These are phyloP conservation scores for Neoarthrinium moseri DNA, from an alignment of 2,329 filamentous ascomycete species.

Conservation along the genomic window DNA sequence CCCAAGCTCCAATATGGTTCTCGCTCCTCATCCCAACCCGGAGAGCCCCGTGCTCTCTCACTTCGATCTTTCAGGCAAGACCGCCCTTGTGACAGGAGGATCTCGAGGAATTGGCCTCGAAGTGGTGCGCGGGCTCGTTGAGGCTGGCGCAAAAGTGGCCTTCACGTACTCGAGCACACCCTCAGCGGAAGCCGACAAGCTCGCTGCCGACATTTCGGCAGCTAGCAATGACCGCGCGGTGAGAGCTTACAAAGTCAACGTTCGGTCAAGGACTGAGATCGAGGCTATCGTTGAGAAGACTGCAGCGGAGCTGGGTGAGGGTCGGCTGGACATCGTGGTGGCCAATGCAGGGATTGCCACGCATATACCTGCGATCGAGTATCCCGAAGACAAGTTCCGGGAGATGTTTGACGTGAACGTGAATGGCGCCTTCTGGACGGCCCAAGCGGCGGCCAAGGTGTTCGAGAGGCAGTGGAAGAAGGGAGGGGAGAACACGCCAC, in stretches of 20 bases:
- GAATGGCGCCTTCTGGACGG: conserved; percentile 41
- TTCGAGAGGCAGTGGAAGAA: conserved; percentile 32
- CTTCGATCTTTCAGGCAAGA: conserved; percentile 28
- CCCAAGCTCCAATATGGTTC: conserved; percentile 20
- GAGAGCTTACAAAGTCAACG: conserved; percentile 36
- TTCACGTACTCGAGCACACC: conserved; percentile 30
- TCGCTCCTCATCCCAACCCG: conserved; percentile 27
- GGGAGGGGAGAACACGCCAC: conserved; percentile 16
- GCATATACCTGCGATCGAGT: conserved; percentile 35
- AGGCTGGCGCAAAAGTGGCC: conserved; percentile 27
- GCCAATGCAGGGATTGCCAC: conserved; percentile 40
- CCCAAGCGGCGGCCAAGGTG: conserved; percentile 37
- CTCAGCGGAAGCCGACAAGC: conserved; percentile 20
- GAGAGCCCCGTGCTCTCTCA: conserved; percentile 27
- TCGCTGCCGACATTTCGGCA: conserved; percentile 20
- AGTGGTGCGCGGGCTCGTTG: conserved; percentile 26
- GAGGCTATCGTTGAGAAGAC: conserved; percentile 30
- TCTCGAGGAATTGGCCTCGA: conserved; percentile 29
- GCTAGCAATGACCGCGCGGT: conserved; percentile 19
- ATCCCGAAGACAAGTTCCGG: conserved; percentile 35
- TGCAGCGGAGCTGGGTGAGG: conserved; percentile 34
- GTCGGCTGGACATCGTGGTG: conserved; percentile 36
- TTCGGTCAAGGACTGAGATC: conserved; percentile 27
- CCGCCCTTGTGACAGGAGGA: conserved; percentile 27
- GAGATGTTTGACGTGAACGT: conserved; percentile 38